Evolutionary conservation across 176 grass and related monocot species (phyloP), one percentile per base, ranked within the genome.

Genomic region (Chrysopogon serrulatus): DNA sequence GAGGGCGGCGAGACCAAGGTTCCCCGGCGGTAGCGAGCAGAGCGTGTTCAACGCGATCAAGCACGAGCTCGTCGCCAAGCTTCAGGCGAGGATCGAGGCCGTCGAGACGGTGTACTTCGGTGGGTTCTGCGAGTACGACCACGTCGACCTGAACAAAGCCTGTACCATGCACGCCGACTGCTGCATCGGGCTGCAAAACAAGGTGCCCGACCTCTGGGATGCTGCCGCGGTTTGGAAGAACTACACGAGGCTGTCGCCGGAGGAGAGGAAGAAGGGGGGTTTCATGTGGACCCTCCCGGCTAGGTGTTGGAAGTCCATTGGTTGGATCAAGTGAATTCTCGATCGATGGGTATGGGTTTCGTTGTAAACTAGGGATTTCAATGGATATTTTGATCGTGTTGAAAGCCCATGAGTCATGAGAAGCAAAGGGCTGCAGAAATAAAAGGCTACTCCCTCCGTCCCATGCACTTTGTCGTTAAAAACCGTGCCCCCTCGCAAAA

Each of bases 101-200:
- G 35, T 94, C 18, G 80, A 89, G 28, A 89, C 86, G 15, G 71
- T 47, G 1, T 74, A 85, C 16, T 77, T 85, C 39, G 66, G 83
- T 8, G 86, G 92, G 1, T 83, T 94, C 53, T 94, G 92, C 33
- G 51, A 91, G 42, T 74, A n/a, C n/a, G n/a, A 40, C 33, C 57
- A 39, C 51, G 24, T 44, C 6, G 78, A 90, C n/a, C 30, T 85
- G 2, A 79, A 47, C 32, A 75, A 18, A 60, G 32, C 85, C 26
- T 91, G 68, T 64, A 97, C 91, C 7, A 62, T 97, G 74, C 94
- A 97, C 24, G 89, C 84, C 28, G 83, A 89, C 42, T 97, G 94
- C 53, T 91, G 88, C 23, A 40, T 89, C 5, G 87, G 91, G 17
- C 32, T 93, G 0, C 68, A n/a, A 0, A 81, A 30, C 24, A 97